Evolutionary conservation across 441 rosid species (phyloP), one percentile per base, ranked within the genome.

Genomic region (Syzygium malaccense): DNA sequence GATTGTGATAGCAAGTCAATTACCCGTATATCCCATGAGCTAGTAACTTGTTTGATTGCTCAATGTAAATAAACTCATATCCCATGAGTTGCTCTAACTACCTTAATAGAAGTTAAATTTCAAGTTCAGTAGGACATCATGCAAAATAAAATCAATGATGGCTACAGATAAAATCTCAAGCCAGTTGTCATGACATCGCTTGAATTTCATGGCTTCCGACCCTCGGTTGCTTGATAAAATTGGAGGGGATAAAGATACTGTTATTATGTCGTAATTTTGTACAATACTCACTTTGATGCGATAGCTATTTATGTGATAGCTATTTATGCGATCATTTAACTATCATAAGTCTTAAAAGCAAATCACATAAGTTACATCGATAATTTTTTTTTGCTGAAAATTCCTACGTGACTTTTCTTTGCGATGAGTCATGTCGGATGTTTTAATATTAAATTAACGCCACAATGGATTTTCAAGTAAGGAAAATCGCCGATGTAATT

Each of bases 341-440:
- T 30, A 0, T 0, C 41, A 30, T 30, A 30, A 30, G 7, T 64
- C 30, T 64, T 64, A 15, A 30, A 64, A 64, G 32, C 30, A 64
- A 9, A 2, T 4, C 4, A 64, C 41, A 15, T 15, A 18, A 55
- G 56, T 55, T 15, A 55, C 56, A 30, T n/a, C 32, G 5, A 17
- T 7, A n/a, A 14, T 60, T n/a, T 2, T n/a, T 2, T 62, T 30
- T 14, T 14, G 6, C 4, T 62, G 37, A 20, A 64, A 64, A 64
- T 64, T 64, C 23, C 5, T 62, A 2, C 7, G 6, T 15, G 12
- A 8, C 7, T 15, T 64, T 64, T 2, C 18, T 64, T 64, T 32
- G 2, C 0, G 0, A 5, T 5, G 7, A 64, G 15, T 32, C 75
- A 64, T 1, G 4, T 64, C 17, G 12, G 20, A 30, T 8, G 75